Evolutionary conservation across 345 rosid genomes (phyloP), one percentile per base, ranked within the genome.

Genomic region (Erodium maritimum): DNA sequence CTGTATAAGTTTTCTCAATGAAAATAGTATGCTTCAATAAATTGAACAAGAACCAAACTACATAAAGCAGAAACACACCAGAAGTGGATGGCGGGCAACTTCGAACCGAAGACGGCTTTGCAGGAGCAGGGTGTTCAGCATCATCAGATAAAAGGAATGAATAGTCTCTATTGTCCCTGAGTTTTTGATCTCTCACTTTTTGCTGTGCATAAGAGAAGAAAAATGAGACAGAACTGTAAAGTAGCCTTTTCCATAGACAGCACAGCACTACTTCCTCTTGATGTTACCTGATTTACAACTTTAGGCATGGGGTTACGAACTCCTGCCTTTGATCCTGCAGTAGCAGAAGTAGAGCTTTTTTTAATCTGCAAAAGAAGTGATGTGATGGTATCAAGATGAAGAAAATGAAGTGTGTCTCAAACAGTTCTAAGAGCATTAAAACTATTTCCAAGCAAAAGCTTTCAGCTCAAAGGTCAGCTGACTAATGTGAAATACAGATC

Each of bases 71-170:
- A 55, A 67, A 77, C 79, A 57, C 69, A 91, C 98, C 96, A 56
- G 83, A 84, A 50, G 55, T 68, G 42, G 75, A 79, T 69, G 64
- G 65, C 29, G 77, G 57, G 54, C 64, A 65, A 63, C 59, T 75
- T 56, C 66, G 80, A 24, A 80, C 55, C 7, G 66, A 64, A 67
- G 84, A 67, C n/a, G 71, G 80, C 71, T 69, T 85, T n/a, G 73
- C 58, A 34, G 85, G 68, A 62, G 76, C 85, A 59, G 97, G 88
- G 61, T 74, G 79, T 50, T 78, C 83, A 6, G 77, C 85, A 64
- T 90, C 90, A 58, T 93, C 91, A 11, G 90, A 75, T 19, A 83
- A 71, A 52, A 93, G 77, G 64, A 89, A 93, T 17, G 99, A 93
- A 76, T 93, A 93, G 66, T 93, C 99, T 70, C 97, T 78, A 7